A percentile compares a stretch with the other conserved stretches of the same genome.
Conservation (phyloP, 345 rosid genomes). For the Bruguiera parviflora region DNA sequence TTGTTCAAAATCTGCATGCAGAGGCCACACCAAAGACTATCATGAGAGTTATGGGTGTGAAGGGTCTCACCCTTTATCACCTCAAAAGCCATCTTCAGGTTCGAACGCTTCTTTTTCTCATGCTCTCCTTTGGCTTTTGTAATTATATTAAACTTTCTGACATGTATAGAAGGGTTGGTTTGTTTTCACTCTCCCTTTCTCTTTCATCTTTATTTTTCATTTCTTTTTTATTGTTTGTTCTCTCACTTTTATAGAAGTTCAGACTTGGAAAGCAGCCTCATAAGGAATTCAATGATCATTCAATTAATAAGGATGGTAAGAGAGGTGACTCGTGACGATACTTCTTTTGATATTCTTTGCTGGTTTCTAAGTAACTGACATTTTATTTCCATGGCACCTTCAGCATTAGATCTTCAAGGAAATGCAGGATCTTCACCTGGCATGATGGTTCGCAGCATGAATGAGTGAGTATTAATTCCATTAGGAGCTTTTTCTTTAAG, state of each 20-base stretch:
- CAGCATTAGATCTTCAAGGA: slow-evolving; percentile 82
- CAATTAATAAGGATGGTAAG: slow-evolving; percentile 70
- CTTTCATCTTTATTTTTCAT: too few relatives aligned
- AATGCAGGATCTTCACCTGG: slow-evolving; percentile 81
- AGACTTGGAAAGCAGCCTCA: slow-evolving; percentile 99
- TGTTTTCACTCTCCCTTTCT: neutral
- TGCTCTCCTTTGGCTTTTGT: neutral
- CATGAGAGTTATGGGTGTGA: slow-evolving; percentile 96
- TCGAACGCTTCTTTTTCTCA: neutral
- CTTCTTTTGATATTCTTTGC: slow-evolving; percentile 28
- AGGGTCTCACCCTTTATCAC: slow-evolving; percentile 96
- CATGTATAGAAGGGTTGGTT: neutral
- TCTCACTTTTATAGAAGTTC: slow-evolving; percentile 52
- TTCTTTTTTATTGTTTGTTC: too few relatives aligned
- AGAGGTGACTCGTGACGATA: slow-evolving; percentile 34
- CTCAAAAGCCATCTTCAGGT: slow-evolving; percentile 99
- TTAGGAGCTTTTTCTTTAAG: neutral
- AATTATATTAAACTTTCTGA: neutral
- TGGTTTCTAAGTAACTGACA: neutral
- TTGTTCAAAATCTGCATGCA: slow-evolving; percentile 13
- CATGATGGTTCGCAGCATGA: slow-evolving; percentile 86
- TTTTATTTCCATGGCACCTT: slow-evolving; percentile 24
- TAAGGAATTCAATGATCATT: slow-evolving; percentile 85
- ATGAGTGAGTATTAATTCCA: slow-evolving; percentile 54
- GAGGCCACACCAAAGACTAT: slow-evolving; percentile 98